Percentiles rank a stretch among this genome's conserved stretches.
Conservation (phyloP, 129 eudicot genomes). For the Tagetes patula region DNA sequence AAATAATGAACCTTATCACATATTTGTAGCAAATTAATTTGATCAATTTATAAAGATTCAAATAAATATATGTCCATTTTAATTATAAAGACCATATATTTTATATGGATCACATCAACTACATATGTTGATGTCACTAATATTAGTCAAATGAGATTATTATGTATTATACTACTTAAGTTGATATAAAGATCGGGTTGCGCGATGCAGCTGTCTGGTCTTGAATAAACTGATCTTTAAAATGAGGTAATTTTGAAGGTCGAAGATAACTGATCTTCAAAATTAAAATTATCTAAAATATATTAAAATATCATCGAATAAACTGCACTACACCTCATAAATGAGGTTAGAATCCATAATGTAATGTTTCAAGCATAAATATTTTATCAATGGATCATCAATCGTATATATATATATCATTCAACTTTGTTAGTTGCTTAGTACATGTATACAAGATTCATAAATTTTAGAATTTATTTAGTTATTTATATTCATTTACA, state of each 20-base stretch:
- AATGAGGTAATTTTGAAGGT: no score
- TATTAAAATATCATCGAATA: no score
- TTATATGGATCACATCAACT: background rate
- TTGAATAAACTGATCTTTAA: no score
- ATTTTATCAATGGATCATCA: no score
- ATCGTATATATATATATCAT: background rate
- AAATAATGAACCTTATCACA: constrained; percentile 3
- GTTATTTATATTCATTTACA: background rate
- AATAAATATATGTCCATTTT: background rate
- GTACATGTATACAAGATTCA: background rate
- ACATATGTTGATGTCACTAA: background rate
- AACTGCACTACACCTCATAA: no score
- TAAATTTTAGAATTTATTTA: background rate
- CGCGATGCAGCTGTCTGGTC: no score
- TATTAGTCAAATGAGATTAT: background rate
- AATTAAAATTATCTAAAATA: no score
- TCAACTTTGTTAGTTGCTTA: background rate
- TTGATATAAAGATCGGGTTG: no score
- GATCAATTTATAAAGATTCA: background rate
- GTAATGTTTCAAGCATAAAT: no score
- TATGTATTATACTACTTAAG: no score
- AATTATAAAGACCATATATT: background rate
- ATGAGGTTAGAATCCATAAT: no score
- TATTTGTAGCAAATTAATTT: background rate
- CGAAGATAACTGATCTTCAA: no score